Evolutionary conservation across 1,139 yeast genomes (phyloP).

Genomic region (Pichia sp.): DNA sequence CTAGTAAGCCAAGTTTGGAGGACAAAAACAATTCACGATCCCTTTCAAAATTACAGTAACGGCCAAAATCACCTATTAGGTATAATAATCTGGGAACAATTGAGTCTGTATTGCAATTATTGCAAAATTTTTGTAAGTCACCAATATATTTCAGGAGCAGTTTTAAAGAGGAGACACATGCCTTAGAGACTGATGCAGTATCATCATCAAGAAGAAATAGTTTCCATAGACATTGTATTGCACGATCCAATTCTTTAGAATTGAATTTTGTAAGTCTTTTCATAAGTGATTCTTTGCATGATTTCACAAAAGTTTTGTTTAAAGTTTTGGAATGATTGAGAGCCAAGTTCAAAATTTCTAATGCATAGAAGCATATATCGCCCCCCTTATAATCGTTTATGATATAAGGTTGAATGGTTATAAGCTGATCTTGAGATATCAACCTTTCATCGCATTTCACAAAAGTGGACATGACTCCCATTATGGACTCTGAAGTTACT

Average conservation of each 20-base stretch:
- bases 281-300: slow-evolving; percentile 50
- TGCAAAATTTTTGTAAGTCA: background rate
- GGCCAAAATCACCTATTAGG: slow-evolving; percentile 65
- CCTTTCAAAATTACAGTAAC: slow-evolving; percentile 55
- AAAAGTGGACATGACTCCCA: slow-evolving; percentile 50
- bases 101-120: slow-evolving; percentile 34
- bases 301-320: slow-evolving; percentile 46
- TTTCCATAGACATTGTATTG: slow-evolving; percentile 62
- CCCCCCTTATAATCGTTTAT: slow-evolving; percentile 42
- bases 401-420: slow-evolving; percentile 55
- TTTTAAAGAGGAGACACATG: slow-evolving; percentile 50
- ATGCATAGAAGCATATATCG: slow-evolving; percentile 40
- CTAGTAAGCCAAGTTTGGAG: slow-evolving; percentile 41
- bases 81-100: slow-evolving; percentile 55
- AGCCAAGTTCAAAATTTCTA: slow-evolving; percentile 50
- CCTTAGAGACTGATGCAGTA: slow-evolving; percentile 49
- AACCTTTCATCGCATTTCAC: slow-evolving; percentile 48
- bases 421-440: slow-evolving; percentile 60
- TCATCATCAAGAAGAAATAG: slow-evolving; percentile 33
- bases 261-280: slow-evolving; percentile 55
- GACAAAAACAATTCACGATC: slow-evolving; percentile 39
- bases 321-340: slow-evolving; percentile 41
- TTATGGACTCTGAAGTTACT: slow-evolving; percentile 32
- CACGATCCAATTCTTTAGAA: slow-evolving; percentile 57
- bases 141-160: slow-evolving; percentile 24